Evolutionary conservation across 1,284 basidiomycete genomes (phyloP).

Genomic region (Wallemia mellicola): DNA sequence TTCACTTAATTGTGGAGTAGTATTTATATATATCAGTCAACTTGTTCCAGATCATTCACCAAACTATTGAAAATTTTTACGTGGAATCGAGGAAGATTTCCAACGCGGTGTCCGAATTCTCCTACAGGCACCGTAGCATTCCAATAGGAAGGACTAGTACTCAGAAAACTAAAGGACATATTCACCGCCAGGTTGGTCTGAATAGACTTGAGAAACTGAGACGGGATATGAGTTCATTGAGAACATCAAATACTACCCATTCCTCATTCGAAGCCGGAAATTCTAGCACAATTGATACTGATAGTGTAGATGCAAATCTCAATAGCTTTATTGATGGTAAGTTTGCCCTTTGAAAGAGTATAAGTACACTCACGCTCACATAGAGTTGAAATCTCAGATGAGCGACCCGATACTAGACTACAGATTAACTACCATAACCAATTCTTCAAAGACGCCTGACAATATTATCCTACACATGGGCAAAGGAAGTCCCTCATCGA

Average conservation of each 20-base stretch:
- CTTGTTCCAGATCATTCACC: not conserved
- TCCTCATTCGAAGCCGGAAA: not conserved
- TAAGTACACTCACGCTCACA: not conserved
- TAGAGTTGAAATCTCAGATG: not conserved
- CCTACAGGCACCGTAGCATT: not conserved
- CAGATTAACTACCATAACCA: not conserved
- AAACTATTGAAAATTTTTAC: not conserved
- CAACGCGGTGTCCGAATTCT: not conserved
- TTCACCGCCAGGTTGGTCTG: no score
- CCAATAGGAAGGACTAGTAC: not conserved
- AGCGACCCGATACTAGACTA: not conserved
- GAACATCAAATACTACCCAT: not conserved
- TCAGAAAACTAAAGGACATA: no score
- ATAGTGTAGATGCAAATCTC: not conserved
- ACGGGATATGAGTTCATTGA: not conserved
- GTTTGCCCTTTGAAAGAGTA: not conserved
- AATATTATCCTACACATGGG: not conserved
- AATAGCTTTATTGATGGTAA: not conserved
- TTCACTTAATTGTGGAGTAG: not conserved
- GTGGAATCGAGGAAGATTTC: no score
- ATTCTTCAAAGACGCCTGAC: not conserved
- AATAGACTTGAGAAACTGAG: no score
- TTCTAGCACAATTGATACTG: not conserved
- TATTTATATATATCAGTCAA: not conserved
- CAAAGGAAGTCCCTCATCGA: not conserved